Conservation (phyloP, 1,139 yeast genomes). For the Chernovozyma aurita region DNA sequence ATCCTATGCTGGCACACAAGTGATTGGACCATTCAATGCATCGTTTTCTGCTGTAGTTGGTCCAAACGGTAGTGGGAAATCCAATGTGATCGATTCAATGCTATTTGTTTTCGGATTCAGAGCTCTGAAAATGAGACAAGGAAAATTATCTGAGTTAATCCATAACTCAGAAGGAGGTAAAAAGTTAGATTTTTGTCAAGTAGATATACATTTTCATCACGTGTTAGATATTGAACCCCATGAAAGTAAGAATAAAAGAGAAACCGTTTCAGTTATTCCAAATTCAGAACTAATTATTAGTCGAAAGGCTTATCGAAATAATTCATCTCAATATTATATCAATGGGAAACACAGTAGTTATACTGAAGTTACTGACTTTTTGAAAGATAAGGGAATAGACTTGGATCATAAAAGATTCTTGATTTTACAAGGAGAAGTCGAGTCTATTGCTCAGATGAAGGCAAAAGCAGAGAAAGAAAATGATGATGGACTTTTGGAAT, state of each 20-base stretch:
- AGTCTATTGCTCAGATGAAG: conserved; percentile 97
- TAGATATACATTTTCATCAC: conserved; percentile 85
- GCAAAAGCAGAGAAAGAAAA: conserved; percentile 90
- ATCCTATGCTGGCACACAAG: conserved; percentile 93
- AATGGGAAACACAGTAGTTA: conserved; percentile 68
- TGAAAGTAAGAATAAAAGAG: conserved; percentile 30
- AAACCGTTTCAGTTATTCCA: conserved; percentile 37
- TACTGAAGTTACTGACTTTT: conserved; percentile 70
- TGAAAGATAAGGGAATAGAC: conserved; percentile 86
- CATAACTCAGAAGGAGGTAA: conserved; percentile 77
- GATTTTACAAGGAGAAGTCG: conserved; percentile 97
- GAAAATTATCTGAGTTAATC: conserved; percentile 82
- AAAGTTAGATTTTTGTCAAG: conserved; percentile 71
- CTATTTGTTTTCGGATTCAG: conserved; percentile 95
- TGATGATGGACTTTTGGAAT: conserved; percentile 92
- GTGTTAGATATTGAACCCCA: conserved; percentile 57
- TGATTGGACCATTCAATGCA: conserved; percentile 89
- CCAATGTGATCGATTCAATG: conserved; percentile 94
- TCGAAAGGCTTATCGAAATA: conserved; percentile 74
- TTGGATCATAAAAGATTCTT: conserved; percentile 91
- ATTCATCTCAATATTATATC: conserved; percentile 73
- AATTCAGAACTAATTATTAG: conserved; percentile 65
- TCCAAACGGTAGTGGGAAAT: conserved; percentile 97
- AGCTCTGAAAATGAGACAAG: conserved; percentile 95
- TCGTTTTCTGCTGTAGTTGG: conserved; percentile 99